A percentile compares a stretch with the other conserved stretches of the same genome.
phyloP scores from a whole-genome alignment of 306 rosid genomes.

The Vigna nakashimae region DNA sequence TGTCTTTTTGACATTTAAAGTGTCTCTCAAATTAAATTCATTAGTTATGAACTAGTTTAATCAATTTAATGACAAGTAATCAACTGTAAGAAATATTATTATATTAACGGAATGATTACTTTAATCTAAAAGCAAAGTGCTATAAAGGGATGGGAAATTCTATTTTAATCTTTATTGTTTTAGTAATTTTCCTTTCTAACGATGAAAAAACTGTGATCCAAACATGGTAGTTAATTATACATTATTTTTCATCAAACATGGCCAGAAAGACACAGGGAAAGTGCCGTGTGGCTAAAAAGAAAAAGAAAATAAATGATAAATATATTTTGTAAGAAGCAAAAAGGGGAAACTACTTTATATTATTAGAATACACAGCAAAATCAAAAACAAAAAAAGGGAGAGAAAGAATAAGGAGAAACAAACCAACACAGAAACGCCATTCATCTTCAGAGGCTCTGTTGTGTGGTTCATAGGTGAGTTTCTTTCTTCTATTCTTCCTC shows the following conservation, averaged over 20 bases:
- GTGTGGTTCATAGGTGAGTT: conserved; percentile 45
- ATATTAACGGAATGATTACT: too few relatives aligned
- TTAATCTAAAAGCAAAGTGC: too few relatives aligned
- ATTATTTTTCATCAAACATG: not conserved
- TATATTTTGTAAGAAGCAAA: conserved; percentile 19
- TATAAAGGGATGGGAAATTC: too few relatives aligned
- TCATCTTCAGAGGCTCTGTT: conserved; percentile 40
- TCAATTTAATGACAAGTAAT: too few relatives aligned
- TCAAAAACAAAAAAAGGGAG: conserved; percentile 6
- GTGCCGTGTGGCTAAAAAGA: conserved; percentile 32
- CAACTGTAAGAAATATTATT: too few relatives aligned
- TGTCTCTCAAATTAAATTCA: too few relatives aligned
- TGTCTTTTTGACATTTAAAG: too few relatives aligned
- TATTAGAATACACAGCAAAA: conserved; percentile 43
- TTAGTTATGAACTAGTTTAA: too few relatives aligned
- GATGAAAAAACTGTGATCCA: not conserved
- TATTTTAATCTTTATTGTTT: not conserved
- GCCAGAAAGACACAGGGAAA: conserved; percentile 27
- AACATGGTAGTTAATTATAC: conserved; percentile 7
- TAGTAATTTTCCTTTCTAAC: not conserved
- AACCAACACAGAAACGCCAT: conserved; percentile 27
- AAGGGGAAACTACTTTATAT: conserved; percentile 43
- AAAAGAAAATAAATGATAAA: not conserved
- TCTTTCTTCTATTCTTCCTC: conserved; percentile 35
- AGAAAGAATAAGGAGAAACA: conserved; percentile 36